These are phyloP conservation scores for Penicillium sp. DNA, from an alignment of 2,329 filamentous ascomycete genomes.

Conservation along the genomic window DNA sequence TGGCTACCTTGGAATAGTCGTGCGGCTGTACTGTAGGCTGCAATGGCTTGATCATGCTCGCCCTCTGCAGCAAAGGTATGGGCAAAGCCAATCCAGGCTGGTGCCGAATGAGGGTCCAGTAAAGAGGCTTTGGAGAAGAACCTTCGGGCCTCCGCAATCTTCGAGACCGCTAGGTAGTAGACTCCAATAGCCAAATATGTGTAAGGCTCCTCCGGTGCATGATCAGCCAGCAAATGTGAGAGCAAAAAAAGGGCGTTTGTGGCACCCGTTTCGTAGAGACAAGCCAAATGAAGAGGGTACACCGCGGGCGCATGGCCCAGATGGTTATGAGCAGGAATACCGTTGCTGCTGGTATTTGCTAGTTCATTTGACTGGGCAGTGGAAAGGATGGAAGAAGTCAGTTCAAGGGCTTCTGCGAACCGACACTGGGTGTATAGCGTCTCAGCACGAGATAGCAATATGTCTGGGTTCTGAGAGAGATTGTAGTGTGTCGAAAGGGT, in stretches of 20 bases:
- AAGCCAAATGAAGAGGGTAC: constrained; percentile 88
- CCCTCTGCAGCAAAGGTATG: constrained; percentile 98
- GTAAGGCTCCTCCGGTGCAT: constrained; percentile 84
- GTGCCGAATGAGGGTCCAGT: constrained; percentile 96
- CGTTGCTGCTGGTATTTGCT: constrained; percentile 26
- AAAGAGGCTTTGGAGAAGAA: constrained; percentile 98
- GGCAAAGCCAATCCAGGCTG: constrained; percentile 98
- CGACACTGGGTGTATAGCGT: constrained; percentile 92
- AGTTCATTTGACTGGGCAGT: constrained; percentile 83
- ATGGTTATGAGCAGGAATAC: constrained; percentile 34
- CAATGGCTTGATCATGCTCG: constrained; percentile 97
- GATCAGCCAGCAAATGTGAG: constrained; percentile 88
- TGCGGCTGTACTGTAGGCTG: constrained; percentile 93
- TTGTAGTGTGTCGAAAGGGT: constrained; percentile 93
- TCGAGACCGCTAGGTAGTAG: constrained; percentile 87
- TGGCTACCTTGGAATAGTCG: constrained; percentile 96
- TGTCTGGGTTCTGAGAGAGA: constrained; percentile 80
- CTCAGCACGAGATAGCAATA: constrained; percentile 86
- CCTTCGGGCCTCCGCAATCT: constrained; percentile 87
- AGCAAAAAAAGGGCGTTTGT: constrained; percentile 90
- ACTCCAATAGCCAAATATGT: constrained; percentile 93
- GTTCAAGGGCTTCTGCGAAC: constrained; percentile 79
- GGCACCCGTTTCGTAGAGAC: constrained; percentile 80
- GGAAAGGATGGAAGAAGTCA: constrained; percentile 80
- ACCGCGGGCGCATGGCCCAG: constrained; percentile 55